Evolutionary conservation across 306 rosid species (phyloP), one percentile per base, ranked within the genome.

Genomic region (Malus fusca): DNA sequence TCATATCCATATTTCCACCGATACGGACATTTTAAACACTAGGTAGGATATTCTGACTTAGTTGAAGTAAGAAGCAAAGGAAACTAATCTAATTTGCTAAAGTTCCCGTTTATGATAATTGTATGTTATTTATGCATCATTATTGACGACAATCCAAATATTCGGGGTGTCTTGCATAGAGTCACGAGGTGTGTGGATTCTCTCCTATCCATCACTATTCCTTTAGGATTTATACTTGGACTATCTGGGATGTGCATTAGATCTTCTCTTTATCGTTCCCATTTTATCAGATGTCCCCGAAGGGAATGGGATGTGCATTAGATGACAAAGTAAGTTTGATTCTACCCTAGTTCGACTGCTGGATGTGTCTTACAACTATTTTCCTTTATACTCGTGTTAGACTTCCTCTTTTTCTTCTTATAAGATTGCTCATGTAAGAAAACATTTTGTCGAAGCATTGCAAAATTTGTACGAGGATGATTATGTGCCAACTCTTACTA

Each of bases 71-170:
- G 33, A 73, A 69, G 69, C 28, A 71, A 81, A 75, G 46, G 40
- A 35, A 35, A 35, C 8, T 64, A 42, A 37, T 58, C 9, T 46
- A 33, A 33, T 37, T 76, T 53, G 25, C 51, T 68, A 44, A 64
- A 62, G n/a, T 46, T 68, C 10, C 17, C 4, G 8, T 80, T 40
- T 58, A 23, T 71, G 31, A 79, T 19, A 72, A 18, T 77, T 86
- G 88, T 83, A 94, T 97, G 89, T 92, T 94, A 82, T 94, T 94
- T 86, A 96, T 94, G 84, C 98, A 94, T 81, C 98, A 96, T 23
- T 94, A 92, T 85, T 86, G 98, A 79, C 37, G 98, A 94, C 82
- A 87, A 94, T 77, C 87, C 95, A 78, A 87, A 87, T 83, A 94
- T 94, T 77, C 84, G 98, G 78, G 78, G 90, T 84, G 79, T 87